These are phyloP conservation scores for Trichosporon sp. DNA, from an alignment of 1,284 basidiomycete species.

Conservation along the genomic window DNA sequence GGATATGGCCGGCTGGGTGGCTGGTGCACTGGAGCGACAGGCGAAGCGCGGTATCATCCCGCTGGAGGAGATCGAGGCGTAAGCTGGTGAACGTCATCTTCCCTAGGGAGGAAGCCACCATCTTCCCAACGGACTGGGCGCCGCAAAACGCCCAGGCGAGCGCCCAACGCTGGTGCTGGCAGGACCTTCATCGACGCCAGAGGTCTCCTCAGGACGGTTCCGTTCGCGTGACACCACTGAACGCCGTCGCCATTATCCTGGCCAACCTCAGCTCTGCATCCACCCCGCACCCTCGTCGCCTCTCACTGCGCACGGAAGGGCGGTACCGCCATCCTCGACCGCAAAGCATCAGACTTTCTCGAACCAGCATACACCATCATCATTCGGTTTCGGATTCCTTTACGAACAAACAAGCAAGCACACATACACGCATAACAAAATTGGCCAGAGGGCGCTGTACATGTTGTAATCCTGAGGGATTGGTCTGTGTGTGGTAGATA, in stretches of 20 bases:
- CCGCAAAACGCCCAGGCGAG: not conserved
- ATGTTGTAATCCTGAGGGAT: slow-evolving; percentile 4
- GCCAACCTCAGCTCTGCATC: too few species aligned
- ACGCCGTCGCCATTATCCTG: too few species aligned
- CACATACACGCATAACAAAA: not conserved
- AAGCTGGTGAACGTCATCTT: not conserved
- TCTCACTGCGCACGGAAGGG: too few species aligned
- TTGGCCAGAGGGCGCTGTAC: not conserved
- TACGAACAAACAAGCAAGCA: not conserved
- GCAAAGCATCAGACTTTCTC: not conserved
- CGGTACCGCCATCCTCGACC: not conserved
- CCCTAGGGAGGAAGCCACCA: too few species aligned
- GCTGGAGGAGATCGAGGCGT: slow-evolving; percentile 27
- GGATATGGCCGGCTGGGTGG: slow-evolving; percentile 79
- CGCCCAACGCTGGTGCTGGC: not conserved
- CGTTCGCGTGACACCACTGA: too few species aligned
- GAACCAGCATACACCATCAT: not conserved
- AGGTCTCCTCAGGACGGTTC: not conserved
- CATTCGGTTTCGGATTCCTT: not conserved
- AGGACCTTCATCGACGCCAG: not conserved
- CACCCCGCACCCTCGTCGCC: not conserved
- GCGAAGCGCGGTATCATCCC: slow-evolving; percentile 34
- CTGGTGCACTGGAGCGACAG: slow-evolving; percentile 55
- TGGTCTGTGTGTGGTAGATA: not conserved
- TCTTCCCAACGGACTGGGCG: too few species aligned